These are phyloP conservation scores for Thraustochytrium sp. DNA, from an alignment of 352 stramenopile genomes.

Conservation along the genomic window DNA sequence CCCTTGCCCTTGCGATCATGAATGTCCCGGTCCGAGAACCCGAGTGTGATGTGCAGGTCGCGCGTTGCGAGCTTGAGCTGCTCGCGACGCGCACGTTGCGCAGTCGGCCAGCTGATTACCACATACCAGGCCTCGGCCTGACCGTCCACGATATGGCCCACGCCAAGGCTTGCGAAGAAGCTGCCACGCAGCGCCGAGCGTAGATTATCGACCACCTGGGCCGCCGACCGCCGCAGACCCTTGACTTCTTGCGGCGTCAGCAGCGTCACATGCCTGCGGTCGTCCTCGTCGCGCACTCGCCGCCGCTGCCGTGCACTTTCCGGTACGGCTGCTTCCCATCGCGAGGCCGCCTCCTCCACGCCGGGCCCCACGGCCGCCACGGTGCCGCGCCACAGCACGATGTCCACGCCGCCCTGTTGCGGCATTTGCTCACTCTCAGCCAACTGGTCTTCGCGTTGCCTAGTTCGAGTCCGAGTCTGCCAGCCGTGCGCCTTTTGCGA, in stretches of 20 bases:
- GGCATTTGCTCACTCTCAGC: background rate
- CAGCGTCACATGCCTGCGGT: background rate
- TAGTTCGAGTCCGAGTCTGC: background rate
- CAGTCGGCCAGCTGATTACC: background rate
- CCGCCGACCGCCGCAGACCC: too few species aligned
- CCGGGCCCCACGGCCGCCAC: background rate
- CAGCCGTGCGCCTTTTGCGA: background rate
- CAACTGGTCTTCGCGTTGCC: background rate
- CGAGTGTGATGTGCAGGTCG: conserved; percentile 13
- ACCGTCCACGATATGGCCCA: too few species aligned
- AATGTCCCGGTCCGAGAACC: background rate
- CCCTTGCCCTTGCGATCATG: background rate
- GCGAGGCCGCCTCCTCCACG: background rate
- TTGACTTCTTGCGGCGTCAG: background rate
- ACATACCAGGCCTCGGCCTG: too few species aligned
- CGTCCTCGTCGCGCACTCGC: background rate
- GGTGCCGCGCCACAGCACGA: background rate
- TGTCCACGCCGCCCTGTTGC: background rate
- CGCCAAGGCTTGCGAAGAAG: too few species aligned
- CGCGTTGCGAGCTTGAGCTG: background rate
- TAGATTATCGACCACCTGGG: too few species aligned
- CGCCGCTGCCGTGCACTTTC: background rate
- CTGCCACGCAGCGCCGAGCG: too few species aligned
- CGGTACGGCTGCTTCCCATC: background rate
- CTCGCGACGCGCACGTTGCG: background rate